Evolutionary conservation across 2,329 filamentous ascomycete genomes (phyloP).

Genomic region (Cladobotryum protrusum): DNA sequence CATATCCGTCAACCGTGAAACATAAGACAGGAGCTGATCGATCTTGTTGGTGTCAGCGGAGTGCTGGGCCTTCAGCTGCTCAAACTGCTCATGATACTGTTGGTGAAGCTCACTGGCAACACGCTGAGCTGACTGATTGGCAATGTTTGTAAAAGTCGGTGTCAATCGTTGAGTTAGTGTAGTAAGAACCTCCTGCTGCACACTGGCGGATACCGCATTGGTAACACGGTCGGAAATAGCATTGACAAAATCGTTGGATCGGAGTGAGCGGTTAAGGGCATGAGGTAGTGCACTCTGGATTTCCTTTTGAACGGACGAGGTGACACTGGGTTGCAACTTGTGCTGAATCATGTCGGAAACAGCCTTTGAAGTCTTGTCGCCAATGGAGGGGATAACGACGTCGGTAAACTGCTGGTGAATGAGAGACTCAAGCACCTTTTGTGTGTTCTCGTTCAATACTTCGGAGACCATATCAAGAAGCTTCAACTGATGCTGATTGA

Average conservation of each 20-base stretch:
- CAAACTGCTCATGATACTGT: constrained; percentile 46
- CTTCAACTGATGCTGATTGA: constrained; percentile 47
- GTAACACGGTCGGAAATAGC: constrained; percentile 63
- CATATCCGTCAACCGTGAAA: constrained; percentile 60
- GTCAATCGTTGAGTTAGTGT: constrained; percentile 58
- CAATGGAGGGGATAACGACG: constrained; percentile 68
- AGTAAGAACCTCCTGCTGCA: constrained; percentile 63
- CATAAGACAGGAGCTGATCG: constrained; percentile 62
- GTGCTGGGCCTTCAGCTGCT: constrained; percentile 45
- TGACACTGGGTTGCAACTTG: constrained; percentile 60
- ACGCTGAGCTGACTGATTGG: constrained; percentile 60
- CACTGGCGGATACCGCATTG: constrained; percentile 56
- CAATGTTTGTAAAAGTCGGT: constrained; percentile 59
- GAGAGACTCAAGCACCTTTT: constrained; percentile 69
- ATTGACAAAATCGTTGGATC: constrained; percentile 67
- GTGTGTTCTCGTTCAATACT: constrained; percentile 56
- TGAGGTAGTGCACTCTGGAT: constrained; percentile 65
- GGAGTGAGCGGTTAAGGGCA: constrained; percentile 48
- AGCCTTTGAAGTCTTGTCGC: constrained; percentile 58
- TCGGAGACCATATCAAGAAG: constrained; percentile 53
- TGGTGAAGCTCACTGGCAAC: constrained; percentile 63
- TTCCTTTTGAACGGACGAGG: constrained; percentile 64
- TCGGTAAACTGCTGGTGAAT: constrained; percentile 70
- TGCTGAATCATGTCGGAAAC: constrained; percentile 66
- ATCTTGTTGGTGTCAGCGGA: constrained; percentile 57